phyloP scores from a whole-genome alignment of 2,329 filamentous ascomycete species.

The Fonsecaea monophora region DNA sequence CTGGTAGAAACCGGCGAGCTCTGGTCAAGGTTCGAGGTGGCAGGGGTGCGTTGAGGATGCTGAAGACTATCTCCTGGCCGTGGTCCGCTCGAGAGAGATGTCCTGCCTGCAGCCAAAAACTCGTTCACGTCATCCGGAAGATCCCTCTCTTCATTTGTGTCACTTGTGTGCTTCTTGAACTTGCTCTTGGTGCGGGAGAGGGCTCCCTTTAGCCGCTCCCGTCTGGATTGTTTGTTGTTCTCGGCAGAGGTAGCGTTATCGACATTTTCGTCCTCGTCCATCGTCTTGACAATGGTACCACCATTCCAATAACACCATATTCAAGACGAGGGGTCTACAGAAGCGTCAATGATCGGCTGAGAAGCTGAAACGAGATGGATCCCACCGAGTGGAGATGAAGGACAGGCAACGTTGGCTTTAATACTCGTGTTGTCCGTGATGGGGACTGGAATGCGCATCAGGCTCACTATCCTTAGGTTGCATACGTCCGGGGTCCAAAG shows the following conservation, averaged over 20 bases:
- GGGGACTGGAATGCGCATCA: slow-evolving; percentile 9
- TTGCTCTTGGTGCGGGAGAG: slow-evolving; percentile 39
- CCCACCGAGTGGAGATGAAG: slow-evolving; percentile 19
- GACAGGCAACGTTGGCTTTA: background rate
- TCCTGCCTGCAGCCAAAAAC: slow-evolving; percentile 37
- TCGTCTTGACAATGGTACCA: slow-evolving; percentile 20
- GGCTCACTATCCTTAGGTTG: slow-evolving; percentile 5
- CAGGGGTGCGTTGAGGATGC: slow-evolving; percentile 4
- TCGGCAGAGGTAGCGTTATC: slow-evolving; percentile 23
- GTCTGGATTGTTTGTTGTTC: slow-evolving; percentile 30
- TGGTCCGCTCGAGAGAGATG: slow-evolving; percentile 31
- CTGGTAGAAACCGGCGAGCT: slow-evolving; percentile 24
- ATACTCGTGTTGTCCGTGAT: background rate
- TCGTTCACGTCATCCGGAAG: slow-evolving; percentile 38
- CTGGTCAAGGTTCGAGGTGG: slow-evolving; percentile 10
- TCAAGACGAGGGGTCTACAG: slow-evolving; percentile 11
- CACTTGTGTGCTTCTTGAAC: slow-evolving; percentile 36
- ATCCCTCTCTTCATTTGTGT: slow-evolving; percentile 25
- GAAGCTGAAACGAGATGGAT: slow-evolving; percentile 31
- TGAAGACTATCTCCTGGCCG: slow-evolving; percentile 15
- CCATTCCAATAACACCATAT: slow-evolving; percentile 23
- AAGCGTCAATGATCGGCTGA: background rate
- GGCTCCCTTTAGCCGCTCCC: slow-evolving; percentile 38
- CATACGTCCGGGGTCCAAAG: background rate
- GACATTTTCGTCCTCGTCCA: slow-evolving; percentile 36